phyloP scores from a whole-genome alignment of 2,329 filamentous ascomycete species.

The Trichoderma semiorbis region DNA sequence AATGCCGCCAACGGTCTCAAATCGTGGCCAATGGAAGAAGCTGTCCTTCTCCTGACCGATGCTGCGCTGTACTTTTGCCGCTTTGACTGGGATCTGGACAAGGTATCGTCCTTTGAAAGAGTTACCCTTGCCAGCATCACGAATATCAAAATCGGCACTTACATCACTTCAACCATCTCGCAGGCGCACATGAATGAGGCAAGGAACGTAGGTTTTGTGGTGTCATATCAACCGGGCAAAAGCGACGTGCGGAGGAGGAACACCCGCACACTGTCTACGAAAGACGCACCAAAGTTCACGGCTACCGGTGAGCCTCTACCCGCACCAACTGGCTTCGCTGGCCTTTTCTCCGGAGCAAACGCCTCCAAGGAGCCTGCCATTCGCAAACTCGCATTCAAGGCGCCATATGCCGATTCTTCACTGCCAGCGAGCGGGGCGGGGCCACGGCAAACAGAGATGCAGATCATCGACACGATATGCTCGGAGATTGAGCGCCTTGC shows the following conservation, averaged over 20 bases:
- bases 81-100: conserved; percentile 94
- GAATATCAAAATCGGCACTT: conserved; percentile 74
- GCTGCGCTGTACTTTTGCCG: conserved; percentile 82
- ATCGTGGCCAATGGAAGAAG: conserved; percentile 78
- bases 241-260: conserved; percentile 76
- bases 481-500: conserved; percentile 72
- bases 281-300: conserved; percentile 29
- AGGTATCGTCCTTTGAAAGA: conserved; percentile 87
- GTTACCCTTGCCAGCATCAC: conserved; percentile 72
- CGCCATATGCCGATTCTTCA: conserved; percentile 51
- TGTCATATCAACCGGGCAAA: conserved; percentile 71
- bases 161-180: conserved; percentile 85
- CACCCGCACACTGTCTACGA: conserved; percentile 71
- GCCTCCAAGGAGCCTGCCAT: conserved; percentile 30
- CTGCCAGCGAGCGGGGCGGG: conserved; percentile 49
- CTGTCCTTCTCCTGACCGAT: conserved; percentile 82
- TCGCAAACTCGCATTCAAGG: conserved; percentile 53
- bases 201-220: conserved; percentile 78
- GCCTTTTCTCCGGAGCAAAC: conserved; percentile 37
- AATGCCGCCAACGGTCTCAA: conserved; percentile 64
- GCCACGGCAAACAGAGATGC: conserved; percentile 49
- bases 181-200: conserved; percentile 70
- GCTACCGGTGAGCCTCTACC: conserved; percentile 22
- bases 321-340: conserved; percentile 36
- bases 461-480: conserved; percentile 63